Evolutionary conservation across 768 basidiomycete species (phyloP), one percentile per base, ranked within the genome.

Genomic region (Boletus fagicola): DNA sequence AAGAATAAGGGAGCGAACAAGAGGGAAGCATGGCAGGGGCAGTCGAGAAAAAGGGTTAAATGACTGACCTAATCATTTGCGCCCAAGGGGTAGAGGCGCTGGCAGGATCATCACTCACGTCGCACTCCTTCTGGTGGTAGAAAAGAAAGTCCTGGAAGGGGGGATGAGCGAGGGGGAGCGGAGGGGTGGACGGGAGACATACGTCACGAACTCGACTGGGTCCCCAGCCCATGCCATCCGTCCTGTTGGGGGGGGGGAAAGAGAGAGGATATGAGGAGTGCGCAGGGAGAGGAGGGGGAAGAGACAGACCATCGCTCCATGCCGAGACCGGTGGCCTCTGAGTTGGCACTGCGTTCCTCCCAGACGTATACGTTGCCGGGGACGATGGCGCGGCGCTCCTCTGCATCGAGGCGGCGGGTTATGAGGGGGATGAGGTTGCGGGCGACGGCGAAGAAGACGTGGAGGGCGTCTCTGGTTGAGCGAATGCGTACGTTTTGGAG

Each of bases 331-430:
- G 89, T 88, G 51, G 80, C 77, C 67, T 90, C 89, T n/a, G 87
- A 84, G 68, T 88, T 90, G 8, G 90, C 87, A 26, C 87, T 87
- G 60, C 90, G 86, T 63, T 93, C 90, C 68, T 93, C 90, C 90
- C 91, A 93, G 59, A 92, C 88, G 63, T 91, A 92, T 24, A 92
- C 88, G 62, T 89, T 89, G 26, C 90, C 90, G 0, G 90, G 81
- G 18, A 78, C 62, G 65, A 93, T 88, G 18, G 82, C 82, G 47
- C 85, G 78, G 42, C 90, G 83, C 70, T 92, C 90, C 68, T 92
- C 89, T 44, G 87, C 87, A 68, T 92, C 90, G 62, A 93, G 81
- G 9, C 90, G 85, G 54, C 90, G 83, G 22, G 87, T 88, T 67
- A 91, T 90, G 67, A 92, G 80, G 48, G 88, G 88, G 43, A 92